Evolutionary conservation across 805 yeast species (phyloP).

Genomic region (Pichia heedii): DNA sequence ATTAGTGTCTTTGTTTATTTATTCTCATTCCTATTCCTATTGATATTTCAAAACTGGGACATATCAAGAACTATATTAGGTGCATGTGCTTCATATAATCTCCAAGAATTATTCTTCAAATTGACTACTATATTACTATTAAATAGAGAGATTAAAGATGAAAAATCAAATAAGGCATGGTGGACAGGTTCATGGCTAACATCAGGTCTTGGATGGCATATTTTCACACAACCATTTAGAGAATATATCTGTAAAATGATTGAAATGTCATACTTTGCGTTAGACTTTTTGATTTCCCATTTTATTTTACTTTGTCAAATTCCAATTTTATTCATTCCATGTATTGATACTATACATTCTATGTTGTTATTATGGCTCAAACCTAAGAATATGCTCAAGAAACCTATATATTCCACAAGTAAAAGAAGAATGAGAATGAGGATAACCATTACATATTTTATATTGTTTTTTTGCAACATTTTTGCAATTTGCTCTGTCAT

Average conservation of each 20-base stretch:
- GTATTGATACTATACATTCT: conserved; percentile 58
- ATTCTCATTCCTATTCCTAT: conserved; percentile 50
- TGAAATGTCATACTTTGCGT: conserved; percentile 61
- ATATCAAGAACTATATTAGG: conserved; percentile 54
- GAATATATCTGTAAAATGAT: conserved; percentile 54
- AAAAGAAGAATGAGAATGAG: conserved; percentile 34
- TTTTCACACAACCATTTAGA: conserved; percentile 53
- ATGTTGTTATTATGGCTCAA: conserved; percentile 59
- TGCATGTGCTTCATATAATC: conserved; percentile 41
- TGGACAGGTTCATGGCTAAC: conserved; percentile 72
- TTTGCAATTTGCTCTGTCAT: conserved; percentile 27
- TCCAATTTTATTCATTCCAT: conserved; percentile 56
- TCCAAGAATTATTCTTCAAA: conserved; percentile 53
- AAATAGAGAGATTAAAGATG: conserved; percentile 55
- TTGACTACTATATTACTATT: conserved; percentile 39
- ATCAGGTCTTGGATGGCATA: conserved; percentile 52
- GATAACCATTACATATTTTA: conserved; percentile 23
- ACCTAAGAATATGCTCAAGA: conserved; percentile 35
- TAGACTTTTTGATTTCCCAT: conserved; percentile 55
- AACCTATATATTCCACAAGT: conserved; percentile 33
- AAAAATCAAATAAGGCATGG: conserved; percentile 59
- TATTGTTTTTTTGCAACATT: conserved; percentile 29
- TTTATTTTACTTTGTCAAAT: conserved; percentile 46
- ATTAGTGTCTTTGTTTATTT: conserved; percentile 45
- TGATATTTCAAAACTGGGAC: conserved; percentile 62